phyloP scores from a whole-genome alignment of 371 early-diverging fungal genomes.

The Syncephalastrum racemosum region DNA sequence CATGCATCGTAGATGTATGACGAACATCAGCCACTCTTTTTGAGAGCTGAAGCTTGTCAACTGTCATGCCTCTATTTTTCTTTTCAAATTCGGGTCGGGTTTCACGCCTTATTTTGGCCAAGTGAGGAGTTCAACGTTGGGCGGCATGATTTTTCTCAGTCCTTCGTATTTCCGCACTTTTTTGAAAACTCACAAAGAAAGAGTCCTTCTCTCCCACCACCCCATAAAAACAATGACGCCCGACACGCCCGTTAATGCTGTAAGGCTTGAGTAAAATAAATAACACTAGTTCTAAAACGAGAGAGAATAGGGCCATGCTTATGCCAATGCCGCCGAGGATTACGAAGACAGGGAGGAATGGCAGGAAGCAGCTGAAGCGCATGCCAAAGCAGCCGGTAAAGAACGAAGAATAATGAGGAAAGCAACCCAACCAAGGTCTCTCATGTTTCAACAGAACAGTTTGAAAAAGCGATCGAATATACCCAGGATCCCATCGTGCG shows the following conservation, averaged over 20 bases:
- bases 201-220: too few relatives aligned
- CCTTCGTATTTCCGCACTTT: too few relatives aligned
- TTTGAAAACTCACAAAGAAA: too few relatives aligned
- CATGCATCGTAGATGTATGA: too few relatives aligned
- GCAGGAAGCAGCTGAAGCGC: constrained; percentile 48
- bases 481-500: constrained; percentile 37
- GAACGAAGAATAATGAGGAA: too few relatives aligned
- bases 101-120: too few relatives aligned
- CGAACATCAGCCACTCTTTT: too few relatives aligned
- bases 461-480: constrained; percentile 33
- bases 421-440: not conserved
- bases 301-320: constrained; percentile 45
- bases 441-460: constrained; percentile 30
- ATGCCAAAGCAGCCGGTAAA: constrained; percentile 48
- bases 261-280: constrained; percentile 9
- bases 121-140: too few relatives aligned
- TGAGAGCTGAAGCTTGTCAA: too few relatives aligned
- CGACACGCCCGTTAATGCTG: constrained; percentile 37
- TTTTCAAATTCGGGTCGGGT: too few relatives aligned
- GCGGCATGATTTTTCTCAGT: too few relatives aligned
- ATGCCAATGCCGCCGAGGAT: constrained; percentile 52
- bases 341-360: constrained; percentile 51
- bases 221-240: constrained; percentile 23
- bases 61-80: too few relatives aligned
- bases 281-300: not conserved